Percentiles rank a stretch among this genome's conserved stretches.
phyloP scores from a whole-genome alignment of 225 moss, liverwort and hornwort genomes.

The Takakia lepidozioides region DNA sequence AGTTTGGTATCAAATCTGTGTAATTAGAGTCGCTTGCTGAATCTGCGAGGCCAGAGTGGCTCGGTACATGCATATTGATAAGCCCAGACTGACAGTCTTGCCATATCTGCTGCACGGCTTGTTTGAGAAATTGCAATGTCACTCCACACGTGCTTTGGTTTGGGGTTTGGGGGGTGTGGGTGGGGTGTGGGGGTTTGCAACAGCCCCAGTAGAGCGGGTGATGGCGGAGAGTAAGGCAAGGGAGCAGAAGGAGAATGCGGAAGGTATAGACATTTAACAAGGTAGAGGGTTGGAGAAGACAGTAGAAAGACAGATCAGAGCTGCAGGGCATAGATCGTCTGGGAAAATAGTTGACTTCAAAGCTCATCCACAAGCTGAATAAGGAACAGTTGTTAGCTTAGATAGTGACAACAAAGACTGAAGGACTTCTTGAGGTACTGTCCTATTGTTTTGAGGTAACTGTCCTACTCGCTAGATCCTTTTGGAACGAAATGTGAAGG shows the following conservation, averaged over 20 bases:
- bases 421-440: conserved; percentile 5
- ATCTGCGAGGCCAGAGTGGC: no score
- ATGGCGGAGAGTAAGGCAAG: conserved; percentile 84
- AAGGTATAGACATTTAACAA: conserved; percentile 15
- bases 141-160: not conserved
- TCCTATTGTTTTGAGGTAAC: not conserved
- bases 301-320: conserved; percentile 17
- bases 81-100: not conserved
- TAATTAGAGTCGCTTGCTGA: no score
- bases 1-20: no score
- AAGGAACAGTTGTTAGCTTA: conserved; percentile 16
- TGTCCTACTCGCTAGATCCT: not conserved
- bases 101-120: not conserved
- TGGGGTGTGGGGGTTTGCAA: conserved; percentile 3
- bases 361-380: conserved; percentile 11
- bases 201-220: conserved; percentile 76
- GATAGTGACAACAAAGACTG: conserved; percentile 12
- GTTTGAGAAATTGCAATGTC: not conserved
- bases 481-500: not conserved
- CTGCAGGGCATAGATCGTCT: conserved; percentile 14
- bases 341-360: conserved; percentile 7
- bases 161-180: not conserved
- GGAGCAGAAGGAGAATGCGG: conserved; percentile 39
- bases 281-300: conserved; percentile 22
- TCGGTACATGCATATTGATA: no score